Base-by-base conservation (phyloP, 2,329 filamentous ascomycete genomes). In the Verticillium tricorpus region DNA sequence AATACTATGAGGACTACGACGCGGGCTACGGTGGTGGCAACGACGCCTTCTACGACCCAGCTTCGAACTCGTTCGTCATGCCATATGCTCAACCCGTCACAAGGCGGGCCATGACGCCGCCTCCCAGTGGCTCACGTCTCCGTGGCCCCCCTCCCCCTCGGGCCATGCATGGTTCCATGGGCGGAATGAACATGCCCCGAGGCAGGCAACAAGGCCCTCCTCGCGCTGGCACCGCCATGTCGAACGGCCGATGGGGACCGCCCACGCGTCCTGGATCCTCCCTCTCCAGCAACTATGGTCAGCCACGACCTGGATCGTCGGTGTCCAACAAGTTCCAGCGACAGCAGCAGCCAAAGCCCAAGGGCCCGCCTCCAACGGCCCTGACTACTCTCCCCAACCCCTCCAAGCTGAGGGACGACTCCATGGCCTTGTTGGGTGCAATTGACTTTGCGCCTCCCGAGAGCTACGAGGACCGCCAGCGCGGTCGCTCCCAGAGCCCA, bases 31-130 rank as follows among this genome's bases (percentile, higher is more conserved):
- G 88, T 56, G 85, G 83, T n/a, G 59, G 40, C 15, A 60, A 63
- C 31, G 59, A 54, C 31, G 79, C 84, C 7, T 88, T 85, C 71
- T 90, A 87, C 62, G 88, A 91, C 67, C 85, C 89, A 9, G 83
- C 86, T 12, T 84, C 82, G 37, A 88, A 88, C 69, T 83, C 88
- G 22, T 94, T 93, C 69, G 85, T 93, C 62, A 89, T 89, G 83
- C 87, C 93, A 2, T 97, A 90, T 68, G 91, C 93, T 12, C 87
- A 97, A 74, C 92, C 92, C 12, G 85, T 96, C 17, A 89, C 87
- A 65, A 91, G 94, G 69, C 91, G 94, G 70, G 94, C 94, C 59
- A 97, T 98, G 94, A 98, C 94, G 22, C 94, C 94, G 59, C 94
- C 94, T 19, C 93, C 94, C 1, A 80, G 80, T 58, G 80, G 80